phyloP scores from a whole-genome alignment of 495 filamentous ascomycete genomes.

The Stereocaulon alpinum region DNA sequence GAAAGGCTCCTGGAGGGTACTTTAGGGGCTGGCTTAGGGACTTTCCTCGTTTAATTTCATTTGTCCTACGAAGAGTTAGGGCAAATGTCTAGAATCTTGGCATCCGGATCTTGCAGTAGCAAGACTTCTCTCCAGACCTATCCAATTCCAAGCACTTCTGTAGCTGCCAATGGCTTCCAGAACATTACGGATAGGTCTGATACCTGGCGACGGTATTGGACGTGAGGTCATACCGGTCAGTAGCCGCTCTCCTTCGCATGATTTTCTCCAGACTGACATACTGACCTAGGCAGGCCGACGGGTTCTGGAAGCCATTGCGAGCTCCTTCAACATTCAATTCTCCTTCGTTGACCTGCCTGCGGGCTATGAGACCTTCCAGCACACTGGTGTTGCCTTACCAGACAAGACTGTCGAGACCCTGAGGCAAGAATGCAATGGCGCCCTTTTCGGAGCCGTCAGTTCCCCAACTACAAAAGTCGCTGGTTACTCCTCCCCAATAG shows the following conservation, averaged over 20 bases:
- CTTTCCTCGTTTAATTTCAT: too few relatives aligned
- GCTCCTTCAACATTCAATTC: constrained; percentile 78
- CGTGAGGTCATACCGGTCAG: constrained; percentile 86
- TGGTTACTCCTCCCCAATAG: constrained; percentile 95
- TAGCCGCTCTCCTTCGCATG: constrained; percentile 4
- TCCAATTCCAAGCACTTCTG: too few relatives aligned
- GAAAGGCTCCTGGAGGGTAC: too few relatives aligned
- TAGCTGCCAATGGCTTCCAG: constrained; percentile 33
- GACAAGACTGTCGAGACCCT: constrained; percentile 80
- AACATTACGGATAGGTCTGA: constrained; percentile 63
- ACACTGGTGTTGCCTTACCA: constrained; percentile 76
- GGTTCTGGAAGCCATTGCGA: constrained; percentile 79
- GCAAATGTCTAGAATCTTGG: too few relatives aligned
- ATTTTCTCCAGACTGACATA: constrained; percentile 3
- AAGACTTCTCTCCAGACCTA: too few relatives aligned
- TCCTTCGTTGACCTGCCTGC: constrained; percentile 86
- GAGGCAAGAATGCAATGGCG: constrained; percentile 84
- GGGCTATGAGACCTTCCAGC: constrained; percentile 85
- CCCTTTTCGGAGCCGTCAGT: constrained; percentile 90
- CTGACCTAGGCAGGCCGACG: constrained; percentile 60
- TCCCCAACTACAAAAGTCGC: constrained; percentile 80
- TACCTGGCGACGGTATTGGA: constrained; percentile 96
- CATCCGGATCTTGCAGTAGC: too few relatives aligned
- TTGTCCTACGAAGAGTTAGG: too few relatives aligned
- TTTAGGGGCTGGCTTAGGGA: too few relatives aligned